Percentiles rank a stretch among this genome's conserved stretches.
Evolutionary conservation across 306 rosid species (phyloP).

Genomic region (Cucumis cinereus): DNA sequence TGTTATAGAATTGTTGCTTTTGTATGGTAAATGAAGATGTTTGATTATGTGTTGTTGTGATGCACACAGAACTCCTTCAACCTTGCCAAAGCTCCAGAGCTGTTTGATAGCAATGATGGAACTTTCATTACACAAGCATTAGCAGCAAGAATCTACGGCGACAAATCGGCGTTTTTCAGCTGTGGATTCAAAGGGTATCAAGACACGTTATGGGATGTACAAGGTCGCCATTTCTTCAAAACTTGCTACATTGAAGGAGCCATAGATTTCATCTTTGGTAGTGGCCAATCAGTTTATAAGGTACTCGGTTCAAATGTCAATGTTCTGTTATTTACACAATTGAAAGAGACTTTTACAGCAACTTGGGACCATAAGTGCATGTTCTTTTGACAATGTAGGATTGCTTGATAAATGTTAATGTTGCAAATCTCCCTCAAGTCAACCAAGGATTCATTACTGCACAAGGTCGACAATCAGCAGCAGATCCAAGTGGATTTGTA

Average conservation of each 20-base stretch:
- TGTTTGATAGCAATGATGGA: not conserved
- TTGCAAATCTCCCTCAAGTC: not conserved
- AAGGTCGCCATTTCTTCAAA: constrained; percentile 33
- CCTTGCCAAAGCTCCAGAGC: not conserved
- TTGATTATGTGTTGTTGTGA: not conserved
- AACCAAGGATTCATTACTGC: constrained; percentile 24
- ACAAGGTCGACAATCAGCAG: constrained; percentile 4
- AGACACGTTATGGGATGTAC: constrained; percentile 35
- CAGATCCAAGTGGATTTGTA: constrained; percentile 26
- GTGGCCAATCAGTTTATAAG: constrained; percentile 23
- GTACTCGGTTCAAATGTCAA: not conserved
- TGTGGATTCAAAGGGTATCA: constrained; percentile 30
- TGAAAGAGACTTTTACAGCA: constrained; percentile 1
- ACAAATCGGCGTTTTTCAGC: constrained; percentile 24
- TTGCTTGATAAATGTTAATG: constrained; percentile 11
- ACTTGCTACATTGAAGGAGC: constrained; percentile 27
- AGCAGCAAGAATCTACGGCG: constrained; percentile 36
- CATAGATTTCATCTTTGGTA: constrained; percentile 34
- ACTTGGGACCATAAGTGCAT: not conserved
- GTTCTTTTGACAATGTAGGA: constrained; percentile 8
- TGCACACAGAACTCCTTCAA: constrained; percentile 14
- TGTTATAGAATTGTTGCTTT: not conserved
- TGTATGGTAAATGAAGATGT: not conserved
- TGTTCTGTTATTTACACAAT: not conserved
- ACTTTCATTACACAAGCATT: constrained; percentile 7